Percentiles rank a stretch among this genome's conserved stretches.
Conservation (phyloP, 805 yeast species). For the Wickerhamomyces bisporus region DNA sequence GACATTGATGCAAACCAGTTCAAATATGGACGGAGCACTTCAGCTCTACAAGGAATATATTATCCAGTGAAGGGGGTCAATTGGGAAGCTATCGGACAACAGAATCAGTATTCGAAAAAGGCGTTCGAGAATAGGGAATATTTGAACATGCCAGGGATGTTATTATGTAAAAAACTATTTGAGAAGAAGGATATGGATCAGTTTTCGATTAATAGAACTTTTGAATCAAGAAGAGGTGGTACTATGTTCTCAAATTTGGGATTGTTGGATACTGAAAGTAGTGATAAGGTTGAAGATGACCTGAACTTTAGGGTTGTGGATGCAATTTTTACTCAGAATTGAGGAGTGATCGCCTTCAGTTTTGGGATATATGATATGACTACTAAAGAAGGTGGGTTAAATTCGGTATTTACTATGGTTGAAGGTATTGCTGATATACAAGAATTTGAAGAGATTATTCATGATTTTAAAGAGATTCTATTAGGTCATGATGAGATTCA, state of each 20-base stretch:
- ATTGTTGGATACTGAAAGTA: not conserved
- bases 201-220: conserved; percentile 4
- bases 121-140: conserved; percentile 2
- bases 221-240: conserved; percentile 11
- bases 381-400: conserved; percentile 12
- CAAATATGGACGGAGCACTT: conserved; percentile 16
- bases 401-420: conserved; percentile 12
- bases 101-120: conserved; percentile 6
- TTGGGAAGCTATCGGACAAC: conserved; percentile 4
- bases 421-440: conserved; percentile 5
- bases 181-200: conserved; percentile 12
- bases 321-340: conserved; percentile 9
- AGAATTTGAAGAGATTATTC: conserved; percentile 7
- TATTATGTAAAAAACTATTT: conserved; percentile 5
- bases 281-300: not conserved
- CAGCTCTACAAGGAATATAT: conserved; percentile 13
- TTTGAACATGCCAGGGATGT: conserved; percentile 13
- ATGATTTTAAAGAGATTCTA: conserved; percentile 9
- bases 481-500: not conserved
- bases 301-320: conserved; percentile 10
- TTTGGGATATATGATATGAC: conserved; percentile 10
- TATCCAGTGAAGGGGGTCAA: conserved; percentile 2
- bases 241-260: conserved; percentile 19
- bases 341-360: conserved; percentile 9
- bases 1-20: conserved; percentile 6